Base-by-base conservation (phyloP, 345 rosid species). In the Hevea brasiliensis region DNA sequence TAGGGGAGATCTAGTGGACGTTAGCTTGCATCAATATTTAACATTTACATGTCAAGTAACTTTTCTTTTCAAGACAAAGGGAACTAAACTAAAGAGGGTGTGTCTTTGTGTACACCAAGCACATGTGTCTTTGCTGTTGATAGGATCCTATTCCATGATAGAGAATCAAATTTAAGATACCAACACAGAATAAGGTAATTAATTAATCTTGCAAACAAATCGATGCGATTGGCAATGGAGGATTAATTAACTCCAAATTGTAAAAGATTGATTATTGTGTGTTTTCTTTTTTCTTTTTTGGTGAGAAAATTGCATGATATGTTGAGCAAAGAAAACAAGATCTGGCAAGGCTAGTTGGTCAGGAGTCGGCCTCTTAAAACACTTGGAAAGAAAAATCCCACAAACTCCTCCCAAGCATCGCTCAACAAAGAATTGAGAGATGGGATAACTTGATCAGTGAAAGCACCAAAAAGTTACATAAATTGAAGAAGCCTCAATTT, bases 1-100 rank as follows among this genome's bases (percentile, higher is more conserved):
- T 23, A 67, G 77, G 47, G 55, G 74, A 68, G 61, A 76, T 74
- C 68, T 76, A 68, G 63, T 67, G 20, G 53, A 14, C 8, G 23
- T 24, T 66, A 66, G 40, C 51, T 44, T 48, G 21, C 70, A 51
- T n/a, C 26, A 32, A 32, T 32, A 63, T 48, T 72, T 45, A 61
- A 72, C 57, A 23, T 45, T 61, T 44, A 47, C 32, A 61, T 50
- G 75, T 72, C 61, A 61, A 50, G 60, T 72, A 29, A 62, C 51
- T 72, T 72, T 32, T 32, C 37, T 32, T 32, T 72, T 62, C 75
- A 62, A 55, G 71, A 66, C 70, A 73, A 73, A 42, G 71, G 45
- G 71, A 66, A 73, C 71, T 56, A 65, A 32, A 32, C 37, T 32
- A 32, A 32, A 4, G 37, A 55, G 63, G 32, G 26, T 56, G 23